phyloP scores from a whole-genome alignment of 208 protist species.

The Endotrypanum monterogeii region DNA sequence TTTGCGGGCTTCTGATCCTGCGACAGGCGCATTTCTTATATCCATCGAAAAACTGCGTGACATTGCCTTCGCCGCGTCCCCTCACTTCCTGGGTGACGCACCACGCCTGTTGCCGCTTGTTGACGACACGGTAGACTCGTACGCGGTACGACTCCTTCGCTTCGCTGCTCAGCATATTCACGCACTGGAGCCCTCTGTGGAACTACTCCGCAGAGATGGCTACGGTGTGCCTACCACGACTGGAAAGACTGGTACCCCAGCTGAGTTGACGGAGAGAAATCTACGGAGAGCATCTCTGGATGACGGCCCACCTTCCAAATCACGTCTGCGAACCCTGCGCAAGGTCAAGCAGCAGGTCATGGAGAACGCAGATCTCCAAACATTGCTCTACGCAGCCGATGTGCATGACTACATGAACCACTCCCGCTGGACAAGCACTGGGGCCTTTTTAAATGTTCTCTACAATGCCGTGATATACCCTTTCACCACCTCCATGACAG shows the following conservation, averaged over 20 bases:
- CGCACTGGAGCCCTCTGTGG: slow-evolving; percentile 14
- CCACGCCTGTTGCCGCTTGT: slow-evolving; percentile 26
- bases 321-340: slow-evolving; percentile 39
- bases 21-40: slow-evolving; percentile 21
- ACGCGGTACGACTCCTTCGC: slow-evolving; percentile 30
- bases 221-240: neutral
- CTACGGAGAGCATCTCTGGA: slow-evolving; percentile 8
- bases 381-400: slow-evolving; percentile 75
- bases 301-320: slow-evolving; percentile 25
- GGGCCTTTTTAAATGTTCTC: slow-evolving; percentile 22
- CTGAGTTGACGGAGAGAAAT: neutral
- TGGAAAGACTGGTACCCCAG: neutral
- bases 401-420: slow-evolving; percentile 51
- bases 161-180: slow-evolving; percentile 27
- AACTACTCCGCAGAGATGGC: slow-evolving; percentile 27
- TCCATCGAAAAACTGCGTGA: slow-evolving; percentile 39
- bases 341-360: slow-evolving; percentile 33
- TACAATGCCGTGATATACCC: slow-evolving; percentile 53
- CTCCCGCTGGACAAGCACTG: slow-evolving; percentile 34
- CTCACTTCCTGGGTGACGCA: slow-evolving; percentile 25
- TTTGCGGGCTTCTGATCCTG: slow-evolving; percentile 18
- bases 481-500: slow-evolving; percentile 59
- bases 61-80: slow-evolving; percentile 23
- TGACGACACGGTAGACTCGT: slow-evolving; percentile 38
- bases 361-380: slow-evolving; percentile 48